Base-by-base conservation (phyloP, 257 asterid species). In the Nicotiana paniculata region DNA sequence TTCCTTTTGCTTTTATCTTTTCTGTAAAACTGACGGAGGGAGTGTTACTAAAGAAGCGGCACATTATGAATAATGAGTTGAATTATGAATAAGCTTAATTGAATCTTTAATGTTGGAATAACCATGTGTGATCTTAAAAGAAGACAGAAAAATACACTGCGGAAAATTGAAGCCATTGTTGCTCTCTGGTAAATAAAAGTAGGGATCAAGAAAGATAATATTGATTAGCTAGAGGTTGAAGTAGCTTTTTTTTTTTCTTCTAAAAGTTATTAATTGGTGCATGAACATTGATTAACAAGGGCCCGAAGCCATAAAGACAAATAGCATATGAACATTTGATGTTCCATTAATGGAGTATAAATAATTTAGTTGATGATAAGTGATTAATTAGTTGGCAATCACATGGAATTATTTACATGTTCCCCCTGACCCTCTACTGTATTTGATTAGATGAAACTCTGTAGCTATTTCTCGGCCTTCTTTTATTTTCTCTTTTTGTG, bases 321-420 rank as follows among this genome's bases (percentile, higher is more conserved):
- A 78, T 55, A 77, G 43, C 79, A 66, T 32, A 79, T 75, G 83
- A 81, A 80, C 80, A 81, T 39, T 80, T 85, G 77, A 54, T 43
- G 62, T 59, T 61, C 63, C 59, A 33, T 51, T 59, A 55, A 57
- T 58, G 43, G 28, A 66, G 10, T 68, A 28, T 78, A 32, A 26
- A 28, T 78, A 32, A 26, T 75, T 86, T 70, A 33, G n/a, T 68
- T 75, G 57, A 81, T 81, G 17, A 66, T 76, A 26, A 65, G 65
- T 51, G 55, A 65, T 83, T 77, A 76, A 65, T 83, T 77, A 76
- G 90, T 77, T 85, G 88, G 82, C 86, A 83, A 83, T 78, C 87
- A 87, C 87, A 85, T 85, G 88, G 37, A 59, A 57, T 75, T 83
- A 32, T 68, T 46, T 35, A 43, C 78, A 35, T 43, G 57, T 63